Conservation (phyloP, 768 basidiomycete species). For the Trametes punicea region DNA sequence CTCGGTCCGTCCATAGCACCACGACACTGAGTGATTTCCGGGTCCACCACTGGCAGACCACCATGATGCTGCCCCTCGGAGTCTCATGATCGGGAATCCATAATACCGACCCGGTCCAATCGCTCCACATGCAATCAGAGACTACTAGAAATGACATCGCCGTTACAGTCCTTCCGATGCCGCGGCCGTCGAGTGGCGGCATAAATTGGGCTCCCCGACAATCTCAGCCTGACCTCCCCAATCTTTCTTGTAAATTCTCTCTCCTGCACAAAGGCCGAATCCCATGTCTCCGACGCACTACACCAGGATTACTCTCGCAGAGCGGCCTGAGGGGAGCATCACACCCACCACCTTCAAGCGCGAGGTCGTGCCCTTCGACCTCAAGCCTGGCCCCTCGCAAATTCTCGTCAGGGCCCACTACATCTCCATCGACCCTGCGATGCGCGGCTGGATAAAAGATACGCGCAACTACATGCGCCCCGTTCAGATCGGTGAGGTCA, state of each 20-base stretch:
- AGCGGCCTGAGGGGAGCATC: constrained; percentile 68
- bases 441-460: constrained; percentile 81
- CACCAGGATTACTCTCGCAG: constrained; percentile 71
- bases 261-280: not conserved
- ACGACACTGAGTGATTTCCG: no score
- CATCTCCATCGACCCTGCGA: constrained; percentile 82
- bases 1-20: no score
- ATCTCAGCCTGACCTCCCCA: not conserved
- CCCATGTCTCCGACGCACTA: constrained; percentile 31
- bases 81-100: not conserved
- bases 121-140: no score
- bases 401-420: constrained; percentile 78
- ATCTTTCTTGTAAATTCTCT: not conserved
- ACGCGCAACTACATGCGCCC: constrained; percentile 68
- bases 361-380: constrained; percentile 49
- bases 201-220: no score
- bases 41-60: not conserved
- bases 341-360: constrained; percentile 70
- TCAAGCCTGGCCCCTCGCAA: constrained; percentile 50
- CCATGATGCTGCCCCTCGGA: not conserved
- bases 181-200: no score
- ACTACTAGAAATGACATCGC: no score
- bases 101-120: constrained; percentile 6
- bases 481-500: constrained; percentile 48
- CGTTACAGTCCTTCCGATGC: no score